Evolutionary conservation across 176 grass and related monocot genomes (phyloP).

Genomic region (Elaeis guineensis): DNA sequence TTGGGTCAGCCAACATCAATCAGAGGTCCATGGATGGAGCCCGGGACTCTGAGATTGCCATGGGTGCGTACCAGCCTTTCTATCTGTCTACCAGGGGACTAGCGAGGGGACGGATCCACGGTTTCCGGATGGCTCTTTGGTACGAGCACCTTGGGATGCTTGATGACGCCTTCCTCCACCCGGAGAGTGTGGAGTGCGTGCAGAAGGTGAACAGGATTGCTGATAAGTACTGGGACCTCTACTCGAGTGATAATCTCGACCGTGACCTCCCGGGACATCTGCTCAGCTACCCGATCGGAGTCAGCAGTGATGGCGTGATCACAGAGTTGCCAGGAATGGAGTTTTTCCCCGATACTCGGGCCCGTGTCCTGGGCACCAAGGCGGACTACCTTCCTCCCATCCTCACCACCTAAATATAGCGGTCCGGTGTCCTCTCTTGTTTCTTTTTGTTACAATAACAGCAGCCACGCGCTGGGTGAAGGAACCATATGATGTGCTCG

Average conservation of each 20-base stretch:
- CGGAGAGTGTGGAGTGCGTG: conserved; percentile 49
- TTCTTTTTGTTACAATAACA: background rate
- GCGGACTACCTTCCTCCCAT: conserved; percentile 36
- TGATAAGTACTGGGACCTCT: conserved; percentile 74
- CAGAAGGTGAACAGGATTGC: conserved; percentile 69
- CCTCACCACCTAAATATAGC: conserved; percentile 51
- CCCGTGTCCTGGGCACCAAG: conserved; percentile 42
- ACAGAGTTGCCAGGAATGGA: conserved; percentile 56
- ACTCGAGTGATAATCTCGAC: conserved; percentile 33
- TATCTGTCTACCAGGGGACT: conserved; percentile 46
- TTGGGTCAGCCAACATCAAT: conserved; percentile 89
- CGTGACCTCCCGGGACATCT: conserved; percentile 80
- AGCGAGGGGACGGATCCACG: conserved; percentile 70
- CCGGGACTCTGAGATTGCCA: conserved; percentile 81
- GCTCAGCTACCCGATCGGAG: conserved; percentile 46
- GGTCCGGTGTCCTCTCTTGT: background rate
- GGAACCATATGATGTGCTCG: too few relatives aligned
- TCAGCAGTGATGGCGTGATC: conserved; percentile 37
- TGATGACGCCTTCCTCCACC: conserved; percentile 49
- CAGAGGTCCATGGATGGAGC: conserved; percentile 91
- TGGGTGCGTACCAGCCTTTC: conserved; percentile 61
- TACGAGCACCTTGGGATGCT: conserved; percentile 92
- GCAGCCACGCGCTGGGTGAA: too few relatives aligned
- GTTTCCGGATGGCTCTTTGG: conserved; percentile 84
- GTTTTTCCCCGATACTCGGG: conserved; percentile 57